Evolutionary conservation across 1,284 basidiomycete genomes (phyloP).

Genomic region (Melampsora medusae): DNA sequence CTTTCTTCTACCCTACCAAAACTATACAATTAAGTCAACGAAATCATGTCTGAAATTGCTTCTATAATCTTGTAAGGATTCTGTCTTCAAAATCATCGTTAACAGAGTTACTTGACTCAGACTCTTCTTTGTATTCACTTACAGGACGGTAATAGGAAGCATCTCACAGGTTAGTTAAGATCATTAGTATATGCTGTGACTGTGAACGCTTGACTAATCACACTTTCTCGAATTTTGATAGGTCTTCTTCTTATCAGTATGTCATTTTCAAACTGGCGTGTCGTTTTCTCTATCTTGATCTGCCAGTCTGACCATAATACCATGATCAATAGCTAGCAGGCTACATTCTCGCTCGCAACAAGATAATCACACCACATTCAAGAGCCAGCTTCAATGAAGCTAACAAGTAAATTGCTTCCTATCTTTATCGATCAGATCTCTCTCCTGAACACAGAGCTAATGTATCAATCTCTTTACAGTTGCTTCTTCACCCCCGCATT

Average conservation of each 20-base stretch:
- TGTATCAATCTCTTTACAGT: slow-evolving; percentile 25
- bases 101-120: too few relatives aligned
- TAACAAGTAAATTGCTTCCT: slow-evolving; percentile 9
- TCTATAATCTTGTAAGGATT: too few relatives aligned
- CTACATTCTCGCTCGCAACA: slow-evolving; percentile 54
- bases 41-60: too few relatives aligned
- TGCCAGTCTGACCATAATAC: neutral
- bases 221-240: neutral
- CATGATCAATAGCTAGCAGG: slow-evolving; percentile 50
- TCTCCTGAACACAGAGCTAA: too few relatives aligned
- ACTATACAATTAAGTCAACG: too few relatives aligned
- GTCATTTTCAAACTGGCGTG: neutral
- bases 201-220: neutral
- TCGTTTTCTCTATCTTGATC: neutral
- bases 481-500: slow-evolving; percentile 54
- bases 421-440: too few relatives aligned
- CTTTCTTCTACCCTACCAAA: too few relatives aligned
- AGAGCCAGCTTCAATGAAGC: slow-evolving; percentile 50
- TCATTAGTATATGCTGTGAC: neutral
- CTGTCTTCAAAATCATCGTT: too few relatives aligned
- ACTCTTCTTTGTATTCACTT: too few relatives aligned
- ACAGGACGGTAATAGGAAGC: slow-evolving; percentile 23
- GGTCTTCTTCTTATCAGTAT: slow-evolving; percentile 41
- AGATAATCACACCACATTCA: slow-evolving; percentile 56
- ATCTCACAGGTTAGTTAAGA: slow-evolving; percentile 23